Evolutionary conservation across 441 rosid genomes (phyloP).

Genomic region (Erodium trifolium): DNA sequence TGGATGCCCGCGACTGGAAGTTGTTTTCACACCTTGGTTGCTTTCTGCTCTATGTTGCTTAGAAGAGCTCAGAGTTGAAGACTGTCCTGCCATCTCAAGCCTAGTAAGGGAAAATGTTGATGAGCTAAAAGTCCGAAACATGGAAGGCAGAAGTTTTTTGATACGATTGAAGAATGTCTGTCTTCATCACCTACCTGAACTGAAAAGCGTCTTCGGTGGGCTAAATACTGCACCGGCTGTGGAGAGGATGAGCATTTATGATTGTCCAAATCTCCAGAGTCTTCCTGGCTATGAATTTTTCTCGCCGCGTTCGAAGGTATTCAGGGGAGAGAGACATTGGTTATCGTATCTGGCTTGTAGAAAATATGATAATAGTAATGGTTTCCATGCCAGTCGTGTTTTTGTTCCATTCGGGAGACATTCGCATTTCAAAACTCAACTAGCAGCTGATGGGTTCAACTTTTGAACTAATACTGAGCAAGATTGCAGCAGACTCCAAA

Average conservation of each 20-base stretch:
- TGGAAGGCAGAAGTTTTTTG: neutral
- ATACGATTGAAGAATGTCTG: neutral
- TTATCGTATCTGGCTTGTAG: no score
- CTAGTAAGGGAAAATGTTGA: neutral
- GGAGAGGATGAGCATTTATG: neutral
- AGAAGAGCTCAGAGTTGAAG: neutral
- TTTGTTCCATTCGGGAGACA: neutral
- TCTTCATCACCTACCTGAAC: neutral
- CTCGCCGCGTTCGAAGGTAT: neutral
- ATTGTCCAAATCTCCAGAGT: neutral
- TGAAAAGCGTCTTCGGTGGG: neutral
- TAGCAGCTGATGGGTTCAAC: neutral
- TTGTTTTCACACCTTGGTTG: neutral
- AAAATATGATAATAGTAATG: no score
- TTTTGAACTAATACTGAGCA: neutral
- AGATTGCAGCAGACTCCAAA: no score
- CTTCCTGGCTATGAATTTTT: neutral
- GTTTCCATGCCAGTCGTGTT: neutral
- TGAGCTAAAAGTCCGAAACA: neutral
- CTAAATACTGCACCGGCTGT: neutral
- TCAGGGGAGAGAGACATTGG: neutral
- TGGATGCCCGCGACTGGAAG: neutral
- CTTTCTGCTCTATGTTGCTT: neutral
- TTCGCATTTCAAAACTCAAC: conserved; percentile 5
- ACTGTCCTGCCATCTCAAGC: neutral